phyloP scores from a whole-genome alignment of 306 rosid genomes.

The Vigna trinervia region DNA sequence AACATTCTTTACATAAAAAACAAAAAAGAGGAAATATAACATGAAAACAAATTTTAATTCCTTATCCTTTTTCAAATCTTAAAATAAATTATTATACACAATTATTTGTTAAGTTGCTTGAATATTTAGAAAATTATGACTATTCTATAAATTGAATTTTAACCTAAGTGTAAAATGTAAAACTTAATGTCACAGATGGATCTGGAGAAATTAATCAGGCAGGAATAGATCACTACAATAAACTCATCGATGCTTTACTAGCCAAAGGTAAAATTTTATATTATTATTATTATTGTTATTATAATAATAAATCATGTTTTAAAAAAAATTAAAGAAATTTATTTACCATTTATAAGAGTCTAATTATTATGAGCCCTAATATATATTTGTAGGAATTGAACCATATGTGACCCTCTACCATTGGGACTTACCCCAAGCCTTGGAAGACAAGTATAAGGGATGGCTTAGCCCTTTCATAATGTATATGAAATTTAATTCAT shows the following conservation, averaged over 20 bases:
- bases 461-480: conserved; percentile 81
- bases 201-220: conserved; percentile 72
- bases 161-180: no score
- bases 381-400: conserved; percentile 63
- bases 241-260: conserved; percentile 72
- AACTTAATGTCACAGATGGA: conserved; percentile 63
- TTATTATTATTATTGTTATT: no score
- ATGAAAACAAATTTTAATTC: no score
- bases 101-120: not conserved
- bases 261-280: conserved; percentile 60
- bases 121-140: not conserved
- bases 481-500: conserved; percentile 52
- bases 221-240: conserved; percentile 84
- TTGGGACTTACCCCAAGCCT: conserved; percentile 97
- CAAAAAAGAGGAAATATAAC: no score
- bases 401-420: conserved; percentile 93
- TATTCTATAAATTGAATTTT: not conserved
- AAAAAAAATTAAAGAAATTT: no score
- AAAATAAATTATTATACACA: no score
- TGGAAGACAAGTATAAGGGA: conserved; percentile 80
- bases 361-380: conserved; percentile 18
- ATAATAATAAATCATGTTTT: no score
- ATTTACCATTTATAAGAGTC: not conserved
- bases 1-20: no score
- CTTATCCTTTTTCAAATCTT: no score